phyloP scores from a whole-genome alignment of 306 rosid species.

The Prunus kanzakura region DNA sequence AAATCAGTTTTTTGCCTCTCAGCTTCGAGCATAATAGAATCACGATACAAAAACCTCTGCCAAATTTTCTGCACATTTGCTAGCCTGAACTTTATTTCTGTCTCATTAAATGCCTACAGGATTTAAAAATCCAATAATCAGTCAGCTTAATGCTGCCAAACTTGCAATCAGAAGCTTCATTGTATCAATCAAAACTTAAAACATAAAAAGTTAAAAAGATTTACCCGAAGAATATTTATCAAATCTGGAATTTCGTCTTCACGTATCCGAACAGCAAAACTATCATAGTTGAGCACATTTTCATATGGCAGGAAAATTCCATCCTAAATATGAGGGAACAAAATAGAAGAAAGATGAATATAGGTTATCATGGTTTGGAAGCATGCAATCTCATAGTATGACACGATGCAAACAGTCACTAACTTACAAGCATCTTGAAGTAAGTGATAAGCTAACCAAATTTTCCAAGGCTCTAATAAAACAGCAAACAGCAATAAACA shows the following conservation, averaged over 20 bases:
- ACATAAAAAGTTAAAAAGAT: not conserved
- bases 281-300: slow-evolving; percentile 77
- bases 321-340: slow-evolving; percentile 50
- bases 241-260: slow-evolving; percentile 81
- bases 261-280: slow-evolving; percentile 72
- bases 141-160: slow-evolving; percentile 14
- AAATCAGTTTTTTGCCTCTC: slow-evolving; percentile 58
- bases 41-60: slow-evolving; percentile 84
- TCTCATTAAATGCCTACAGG: slow-evolving; percentile 65
- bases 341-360: slow-evolving; percentile 8
- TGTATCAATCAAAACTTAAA: not conserved
- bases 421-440: not conserved
- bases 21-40: slow-evolving; percentile 83
- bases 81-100: slow-evolving; percentile 69
- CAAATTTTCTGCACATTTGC: slow-evolving; percentile 70
- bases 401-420: not conserved
- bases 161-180: slow-evolving; percentile 3
- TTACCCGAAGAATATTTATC: slow-evolving; percentile 70
- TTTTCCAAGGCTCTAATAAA: not conserved
- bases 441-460: not conserved
- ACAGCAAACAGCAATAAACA: not conserved
- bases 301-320: slow-evolving; percentile 90
- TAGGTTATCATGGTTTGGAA: not conserved
- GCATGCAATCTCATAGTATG: not conserved
- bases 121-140: slow-evolving; percentile 20